A percentile compares a stretch with the other conserved stretches of the same genome.
Conservation (phyloP, 257 asterid species). For the Solanum rostratum region DNA sequence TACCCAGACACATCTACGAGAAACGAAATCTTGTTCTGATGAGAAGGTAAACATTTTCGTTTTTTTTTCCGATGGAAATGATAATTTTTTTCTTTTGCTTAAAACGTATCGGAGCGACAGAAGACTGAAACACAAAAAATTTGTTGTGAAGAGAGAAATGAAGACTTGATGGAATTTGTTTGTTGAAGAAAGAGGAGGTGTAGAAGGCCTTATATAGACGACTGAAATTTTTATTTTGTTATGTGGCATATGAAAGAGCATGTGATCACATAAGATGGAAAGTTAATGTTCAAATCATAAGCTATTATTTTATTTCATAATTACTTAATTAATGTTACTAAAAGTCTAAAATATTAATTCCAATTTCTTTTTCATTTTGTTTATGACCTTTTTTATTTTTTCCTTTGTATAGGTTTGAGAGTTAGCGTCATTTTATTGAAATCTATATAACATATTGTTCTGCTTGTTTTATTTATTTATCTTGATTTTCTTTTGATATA, state of each 20-base stretch:
- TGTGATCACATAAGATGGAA: constrained; percentile 36
- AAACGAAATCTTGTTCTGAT: constrained; percentile 18
- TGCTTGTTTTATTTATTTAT: too few species aligned
- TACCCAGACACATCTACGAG: constrained; percentile 72
- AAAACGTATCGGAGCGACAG: neutral
- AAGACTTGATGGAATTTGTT: constrained; percentile 10
- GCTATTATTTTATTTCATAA: constrained; percentile 14
- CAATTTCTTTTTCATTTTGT: neutral
- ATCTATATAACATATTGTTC: too few species aligned
- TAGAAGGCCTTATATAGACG: constrained; percentile 48
- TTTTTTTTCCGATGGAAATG: neutral
- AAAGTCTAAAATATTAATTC: neutral
- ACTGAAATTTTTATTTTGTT: neutral
- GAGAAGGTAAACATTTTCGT: constrained; percentile 35
- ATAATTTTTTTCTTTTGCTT: neutral
- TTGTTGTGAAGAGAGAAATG: neutral
- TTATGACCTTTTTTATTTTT: neutral
- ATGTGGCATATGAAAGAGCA: constrained; percentile 11
- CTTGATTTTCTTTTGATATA: too few species aligned
- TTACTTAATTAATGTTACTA: constrained; percentile 1
- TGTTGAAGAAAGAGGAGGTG: constrained; percentile 11
- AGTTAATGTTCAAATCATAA: constrained; percentile 40
- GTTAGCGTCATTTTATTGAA: neutral
- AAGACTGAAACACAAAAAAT: rapidly evolving
- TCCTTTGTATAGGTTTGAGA: neutral